Evolutionary conservation across 441 rosid genomes (phyloP), one percentile per base, ranked within the genome.

Genomic region (Rhodomyrtus psidioides): DNA sequence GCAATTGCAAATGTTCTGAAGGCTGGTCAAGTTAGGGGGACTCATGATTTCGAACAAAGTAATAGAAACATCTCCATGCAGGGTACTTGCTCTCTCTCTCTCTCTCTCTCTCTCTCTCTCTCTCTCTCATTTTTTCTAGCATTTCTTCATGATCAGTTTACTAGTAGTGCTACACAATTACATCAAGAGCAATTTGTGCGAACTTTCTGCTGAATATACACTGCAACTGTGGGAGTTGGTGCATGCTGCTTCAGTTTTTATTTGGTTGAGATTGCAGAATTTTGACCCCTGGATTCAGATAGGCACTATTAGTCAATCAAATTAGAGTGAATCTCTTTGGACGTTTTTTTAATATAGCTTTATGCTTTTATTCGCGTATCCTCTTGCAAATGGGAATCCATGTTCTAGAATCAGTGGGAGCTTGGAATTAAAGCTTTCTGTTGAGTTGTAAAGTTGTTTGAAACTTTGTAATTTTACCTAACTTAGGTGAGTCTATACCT

Each of bases 1-100:
- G 95, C 94, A 75, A 96, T 97, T 60, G 96, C 99, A 81, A 89
- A 90, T 81, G 93, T 97, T 91, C 88, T 97, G 87, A 91, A 88
- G 87, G 89, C 87, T 44, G 92, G 89, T 57, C 87, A 85, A 54
- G 86, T 91, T 57, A 91, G 56, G 51, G 87, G 91, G 87, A 89
- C 87, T 87, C 88, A 88, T 85, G 83, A 82, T 81, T 65, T 53
- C 82, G 86, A 65, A 90, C 88, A 88, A 84, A 88, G 84, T 86
- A 84, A 89, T 83, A 87, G 83, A 62, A 94, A 94, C 83, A 94
- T 97, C 88, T 95, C 98, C 57, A 95, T 93, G 95, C 99, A 94
- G 91, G 99, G 99, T 96, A 88, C 82, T 6, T 9, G 15, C 55
- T 12, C 44, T 62, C 44, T 59, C 60, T 46, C 79, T 81, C 49